Percentiles rank a stretch among this genome's conserved stretches.
phyloP scores from a whole-genome alignment of 208 protist species.

The Vickermania spadyakhi region DNA sequence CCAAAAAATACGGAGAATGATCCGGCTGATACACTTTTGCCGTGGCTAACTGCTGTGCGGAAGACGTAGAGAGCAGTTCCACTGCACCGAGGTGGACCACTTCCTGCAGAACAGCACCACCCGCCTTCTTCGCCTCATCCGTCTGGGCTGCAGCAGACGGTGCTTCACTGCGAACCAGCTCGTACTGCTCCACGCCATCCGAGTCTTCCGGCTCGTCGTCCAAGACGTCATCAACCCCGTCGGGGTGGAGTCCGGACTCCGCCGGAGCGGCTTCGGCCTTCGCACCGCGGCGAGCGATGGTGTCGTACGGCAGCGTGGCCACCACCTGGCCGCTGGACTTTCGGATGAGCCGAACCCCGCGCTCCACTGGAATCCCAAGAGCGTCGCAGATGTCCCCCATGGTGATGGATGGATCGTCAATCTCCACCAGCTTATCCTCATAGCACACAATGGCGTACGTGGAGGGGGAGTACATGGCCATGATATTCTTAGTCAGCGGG shows the following conservation, averaged over 20 bases:
- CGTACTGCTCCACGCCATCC: slow-evolving; percentile 5
- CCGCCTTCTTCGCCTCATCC: not conserved
- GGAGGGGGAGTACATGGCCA: too few species aligned
- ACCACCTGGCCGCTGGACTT: slow-evolving; percentile 36
- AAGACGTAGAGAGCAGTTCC: slow-evolving; percentile 39
- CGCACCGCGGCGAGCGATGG: slow-evolving; percentile 14
- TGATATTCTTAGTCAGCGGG: too few species aligned
- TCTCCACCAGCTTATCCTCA: slow-evolving; percentile 55
- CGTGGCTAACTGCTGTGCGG: slow-evolving; percentile 8
- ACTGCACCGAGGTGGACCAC: slow-evolving; percentile 60
- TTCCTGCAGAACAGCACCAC: slow-evolving; percentile 14
- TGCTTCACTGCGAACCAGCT: not conserved
- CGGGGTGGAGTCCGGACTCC: slow-evolving; percentile 17
- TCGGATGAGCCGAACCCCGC: slow-evolving; percentile 39
- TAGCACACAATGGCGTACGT: slow-evolving; percentile 38
- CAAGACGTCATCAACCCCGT: slow-evolving; percentile 4
- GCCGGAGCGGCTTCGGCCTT: slow-evolving; percentile 10
- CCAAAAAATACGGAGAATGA: slow-evolving; percentile 33
- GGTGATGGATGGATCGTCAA: slow-evolving; percentile 41
- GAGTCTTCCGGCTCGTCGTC: slow-evolving; percentile 7
- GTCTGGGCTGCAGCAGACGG: not conserved
- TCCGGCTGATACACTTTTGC: slow-evolving; percentile 35
- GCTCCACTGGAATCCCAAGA: slow-evolving; percentile 37
- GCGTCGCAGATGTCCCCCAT: slow-evolving; percentile 61
- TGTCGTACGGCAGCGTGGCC: slow-evolving; percentile 70